Base-by-base conservation (phyloP, 441 rosid species). In the Populus trichocarpa region DNA sequence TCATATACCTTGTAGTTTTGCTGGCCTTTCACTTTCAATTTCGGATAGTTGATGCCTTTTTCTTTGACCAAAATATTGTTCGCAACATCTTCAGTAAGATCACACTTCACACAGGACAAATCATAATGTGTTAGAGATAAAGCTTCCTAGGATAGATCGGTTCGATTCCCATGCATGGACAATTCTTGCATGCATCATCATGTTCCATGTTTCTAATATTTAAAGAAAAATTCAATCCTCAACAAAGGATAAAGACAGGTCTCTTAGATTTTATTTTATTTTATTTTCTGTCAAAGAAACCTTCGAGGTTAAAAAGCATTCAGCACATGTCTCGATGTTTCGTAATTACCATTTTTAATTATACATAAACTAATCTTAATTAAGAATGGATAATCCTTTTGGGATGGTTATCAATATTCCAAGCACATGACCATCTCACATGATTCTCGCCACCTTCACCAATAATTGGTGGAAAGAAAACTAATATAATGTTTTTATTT, bases 391-490 rank as follows among this genome's bases (percentile, higher is more conserved):
- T 42, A 42, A 12, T 42, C 53, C 53, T 42, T 42, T 22, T 28
- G 35, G 67, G 70, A 50, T 72, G 79, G 64, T 72, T 22, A 16
- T 35, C 12, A 78, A 75, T 46, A 72, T 78, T 28, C 71, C 25
- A 67, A 35, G 23, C 79, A 70, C 75, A 66, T 46, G 70, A 74
- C 8, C 76, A 66, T 64, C 50, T 33, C 77, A 69, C 18, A 42
- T 78, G 73, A 61, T 75, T 67, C 81, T 77, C 76, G 35, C 81
- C 80, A 66, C 20, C 71, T 66, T 68, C 85, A 61, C 84, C 84
- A 86, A 84, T 70, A 66, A 82, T 77, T 81, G 86, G 81, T 77
- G 73, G 5, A 42, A 42, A 12, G 16, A 3, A 70, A 65, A 57
- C 26, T 23, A 7, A 2, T 5, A 10, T 3, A 8, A 28, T 42